Evolutionary conservation across 1,139 yeast species (phyloP), one percentile per base, ranked within the genome.

Genomic region (Blastobotrys aristatus): DNA sequence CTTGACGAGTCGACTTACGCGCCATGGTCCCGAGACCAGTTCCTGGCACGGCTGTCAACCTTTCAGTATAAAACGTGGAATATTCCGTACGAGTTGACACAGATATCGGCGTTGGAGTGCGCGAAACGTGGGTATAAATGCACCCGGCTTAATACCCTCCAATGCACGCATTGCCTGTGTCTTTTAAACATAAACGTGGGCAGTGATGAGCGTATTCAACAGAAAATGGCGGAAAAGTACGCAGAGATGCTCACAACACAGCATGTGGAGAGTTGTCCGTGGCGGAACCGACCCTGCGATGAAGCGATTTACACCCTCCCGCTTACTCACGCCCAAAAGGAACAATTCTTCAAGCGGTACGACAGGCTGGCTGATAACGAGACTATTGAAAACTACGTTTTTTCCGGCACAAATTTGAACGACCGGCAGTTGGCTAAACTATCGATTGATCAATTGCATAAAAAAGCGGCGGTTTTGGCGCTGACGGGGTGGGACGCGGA

Each of bases 1-100:
- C 30, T 14, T 30, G 33, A 30, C 17, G 20, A 39, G 3, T 40
- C 47, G 4, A 41, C 50, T 17, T 56, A 56, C 36, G 46, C 51
- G 21, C 60, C 60, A 21, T 57, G 60, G 60, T 52, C 56, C 14
- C 46, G 57, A 26, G 55, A 55, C 4, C 35, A 26, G 34, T 52
- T 57, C 33, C 47, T 57, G 2, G 42, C 40, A 8, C 48, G 60
- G 21, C 44, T 57, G 40, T 21, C 52, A 2, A 49, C 57, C n/a
- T 57, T 39, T 40, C 48, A 50, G 2, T 47, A 45, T 33, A 44
- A 44, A 38, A 40, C 48, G 35, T 57, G 60, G 60, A 49, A 43
- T 17, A 41, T 56, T 3, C 57, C 59, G n/a, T 24, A 46, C 2
- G 41, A 42, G 4, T 33, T 50, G 37, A 35, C 20, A 17, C 17